phyloP scores from a whole-genome alignment of 2,329 filamentous ascomycete species.

The Colletotrichum lupini region DNA sequence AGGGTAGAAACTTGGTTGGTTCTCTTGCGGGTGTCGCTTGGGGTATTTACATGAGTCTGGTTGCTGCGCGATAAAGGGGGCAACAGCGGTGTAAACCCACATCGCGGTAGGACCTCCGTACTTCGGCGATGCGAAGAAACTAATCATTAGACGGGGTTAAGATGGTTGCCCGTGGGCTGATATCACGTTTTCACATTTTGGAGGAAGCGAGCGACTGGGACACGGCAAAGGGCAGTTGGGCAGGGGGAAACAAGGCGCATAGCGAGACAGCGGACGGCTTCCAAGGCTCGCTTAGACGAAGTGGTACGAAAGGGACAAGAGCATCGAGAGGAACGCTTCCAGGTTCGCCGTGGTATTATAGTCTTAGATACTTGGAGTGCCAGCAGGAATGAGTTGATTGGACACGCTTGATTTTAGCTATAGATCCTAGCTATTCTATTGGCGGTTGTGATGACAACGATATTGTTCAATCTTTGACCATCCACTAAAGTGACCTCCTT shows the following conservation, averaged over 20 bases:
- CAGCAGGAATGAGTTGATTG: not conserved
- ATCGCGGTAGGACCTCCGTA: not conserved
- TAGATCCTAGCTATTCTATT: not conserved
- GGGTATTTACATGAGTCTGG: slow-evolving; percentile 80
- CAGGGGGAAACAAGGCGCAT: not conserved
- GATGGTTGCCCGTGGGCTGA: not conserved
- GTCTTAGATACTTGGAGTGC: not conserved
- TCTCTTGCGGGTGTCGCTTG: slow-evolving; percentile 77
- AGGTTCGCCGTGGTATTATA: not conserved
- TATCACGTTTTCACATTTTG: not conserved
- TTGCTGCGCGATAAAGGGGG: slow-evolving; percentile 50
- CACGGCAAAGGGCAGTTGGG: not conserved
- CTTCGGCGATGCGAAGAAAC: not conserved
- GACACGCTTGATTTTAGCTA: not conserved
- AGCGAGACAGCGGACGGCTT: not conserved
- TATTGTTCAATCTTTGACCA: not conserved
- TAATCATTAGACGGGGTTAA: not conserved
- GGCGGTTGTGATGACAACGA: not conserved
- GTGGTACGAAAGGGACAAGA: not conserved
- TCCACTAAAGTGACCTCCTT: not conserved
- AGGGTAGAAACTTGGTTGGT: slow-evolving; percentile 77
- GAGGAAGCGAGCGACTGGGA: not conserved
- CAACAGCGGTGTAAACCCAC: not conserved
- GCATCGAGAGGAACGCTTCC: not conserved
- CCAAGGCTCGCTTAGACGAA: not conserved